These are phyloP conservation scores for Thyridium curvatum DNA, from an alignment of 2,329 filamentous ascomycete species.

Conservation along the genomic window DNA sequence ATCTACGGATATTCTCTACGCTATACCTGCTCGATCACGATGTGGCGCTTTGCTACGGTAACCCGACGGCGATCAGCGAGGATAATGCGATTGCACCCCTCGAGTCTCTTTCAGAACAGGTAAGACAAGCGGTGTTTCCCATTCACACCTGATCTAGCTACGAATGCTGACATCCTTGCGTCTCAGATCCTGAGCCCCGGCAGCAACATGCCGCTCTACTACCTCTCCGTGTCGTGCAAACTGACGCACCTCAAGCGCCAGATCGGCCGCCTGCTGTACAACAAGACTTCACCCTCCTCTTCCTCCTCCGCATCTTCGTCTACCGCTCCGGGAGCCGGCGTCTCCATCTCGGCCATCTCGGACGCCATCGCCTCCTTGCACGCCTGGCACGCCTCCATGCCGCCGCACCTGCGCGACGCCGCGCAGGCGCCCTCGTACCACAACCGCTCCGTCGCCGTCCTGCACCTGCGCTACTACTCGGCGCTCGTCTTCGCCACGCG, in stretches of 20 bases:
- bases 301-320: neutral
- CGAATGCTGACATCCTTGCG: neutral
- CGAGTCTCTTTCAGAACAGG: slow-evolving; percentile 11
- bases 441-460: slow-evolving; percentile 14
- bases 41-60: slow-evolving; percentile 16
- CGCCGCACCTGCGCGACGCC: slow-evolving; percentile 14
- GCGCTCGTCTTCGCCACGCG: slow-evolving; percentile 13
- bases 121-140: neutral
- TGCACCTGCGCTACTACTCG: slow-evolving; percentile 17
- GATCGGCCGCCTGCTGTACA: slow-evolving; percentile 12
- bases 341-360: slow-evolving; percentile 11
- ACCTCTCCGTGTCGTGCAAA: slow-evolving; percentile 14
- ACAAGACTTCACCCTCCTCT: neutral
- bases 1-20: slow-evolving; percentile 16
- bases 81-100: slow-evolving; percentile 9
- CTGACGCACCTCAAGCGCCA: slow-evolving; percentile 14
- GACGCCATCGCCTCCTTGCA: slow-evolving; percentile 9
- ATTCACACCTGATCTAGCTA: neutral
- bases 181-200: slow-evolving; percentile 16
- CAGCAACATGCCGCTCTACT: slow-evolving; percentile 17
- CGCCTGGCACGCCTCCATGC: slow-evolving; percentile 14
- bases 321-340: neutral
- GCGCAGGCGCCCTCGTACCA: slow-evolving; percentile 13
- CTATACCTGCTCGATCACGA: slow-evolving; percentile 18
- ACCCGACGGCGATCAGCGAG: slow-evolving; percentile 15